Base-by-base conservation (phyloP, 1,284 basidiomycete genomes). In the Cryptococcus maquisensis region DNA sequence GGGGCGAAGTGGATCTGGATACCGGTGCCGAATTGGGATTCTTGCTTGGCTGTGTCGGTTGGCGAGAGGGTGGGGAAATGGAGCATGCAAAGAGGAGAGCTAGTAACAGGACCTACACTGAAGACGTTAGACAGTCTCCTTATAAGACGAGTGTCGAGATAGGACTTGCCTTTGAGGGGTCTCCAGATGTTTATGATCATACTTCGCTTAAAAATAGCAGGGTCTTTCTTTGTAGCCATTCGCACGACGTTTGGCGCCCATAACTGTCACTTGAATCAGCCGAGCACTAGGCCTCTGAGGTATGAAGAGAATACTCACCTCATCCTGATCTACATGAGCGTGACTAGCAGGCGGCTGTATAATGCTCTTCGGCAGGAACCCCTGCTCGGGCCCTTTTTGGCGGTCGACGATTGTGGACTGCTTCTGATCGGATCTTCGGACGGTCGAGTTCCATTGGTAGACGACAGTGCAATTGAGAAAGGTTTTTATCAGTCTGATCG, bases 141-240 rank as follows among this genome's bases (percentile, higher is more conserved):
- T n/a, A n/a, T n/a, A n/a, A n/a, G n/a, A n/a, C n/a, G n/a, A n/a
- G n/a, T n/a, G n/a, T n/a, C n/a, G n/a, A n/a, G n/a, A n/a, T n/a
- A n/a, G n/a, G 23, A n/a, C 10, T 32, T 49, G 60, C 59, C 62
- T 18, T 56, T 50, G 12, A 69, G 51, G 0, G 69, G 69, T 20
- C 69, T 51, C 69, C 69, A 71, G n/a, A 68, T 47, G 54, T 69
- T 69, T 57, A 69, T 50, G 49, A 69, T 69, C 55, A 62, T 59
- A 35, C 45, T 55, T 38, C 63, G 47, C 37, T 53, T 49, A 37
- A 59, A 51, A 9, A 4, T 48, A 9, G n/a, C 12, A 23, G 46
- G 21, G 16, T 48, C 46, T 37, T 48, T n/a, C 16, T 18, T 26
- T 7, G 46, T 48, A 20, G 36, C 46, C 46, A 48, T 48, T n/a